Percentiles rank a stretch among this genome's conserved stretches.
These are phyloP conservation scores for Yarrowia deformans DNA, from an alignment of 805 yeast genomes.

Conservation along the genomic window DNA sequence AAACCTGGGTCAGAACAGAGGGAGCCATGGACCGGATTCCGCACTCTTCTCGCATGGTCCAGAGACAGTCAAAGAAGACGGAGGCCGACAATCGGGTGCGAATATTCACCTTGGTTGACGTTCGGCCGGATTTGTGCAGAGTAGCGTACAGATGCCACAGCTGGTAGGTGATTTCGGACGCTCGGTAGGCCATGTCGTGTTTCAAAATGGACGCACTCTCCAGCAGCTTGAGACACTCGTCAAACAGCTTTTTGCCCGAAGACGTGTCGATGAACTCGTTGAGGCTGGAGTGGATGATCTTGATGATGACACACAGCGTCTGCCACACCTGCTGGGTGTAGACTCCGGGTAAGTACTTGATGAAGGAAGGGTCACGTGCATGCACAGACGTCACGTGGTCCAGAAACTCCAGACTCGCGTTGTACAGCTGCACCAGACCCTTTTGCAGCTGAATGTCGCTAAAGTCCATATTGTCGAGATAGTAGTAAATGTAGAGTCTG, in stretches of 20 bases:
- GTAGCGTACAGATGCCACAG: conserved; percentile 88
- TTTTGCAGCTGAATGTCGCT: conserved; percentile 66
- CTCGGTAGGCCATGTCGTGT: conserved; percentile 91
- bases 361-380: conserved; percentile 55
- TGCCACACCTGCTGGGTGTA: conserved; percentile 89
- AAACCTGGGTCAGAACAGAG: conserved; percentile 46
- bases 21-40: conserved; percentile 66
- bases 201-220: conserved; percentile 83
- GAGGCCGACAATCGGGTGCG: conserved; percentile 90
- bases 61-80: conserved; percentile 88
- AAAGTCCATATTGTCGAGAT: conserved; percentile 61
- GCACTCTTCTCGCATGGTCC: conserved; percentile 82
- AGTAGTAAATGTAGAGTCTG: conserved; percentile 83
- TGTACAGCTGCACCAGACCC: conserved; percentile 79
- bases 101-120: conserved; percentile 52
- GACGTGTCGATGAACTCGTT: conserved; percentile 69
- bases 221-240: conserved; percentile 55
- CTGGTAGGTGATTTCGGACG: conserved; percentile 91
- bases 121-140: conserved; percentile 53
- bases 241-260: conserved; percentile 68
- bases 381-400: conserved; percentile 64
- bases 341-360: conserved; percentile 78
- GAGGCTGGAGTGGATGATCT: conserved; percentile 77
- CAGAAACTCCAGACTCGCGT: conserved; percentile 76
- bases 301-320: conserved; percentile 82